A percentile compares a stretch with the other conserved stretches of the same genome.
Conservation (phyloP, 2,329 filamentous ascomycete species). For the Orbilia blumenaviensis region DNA sequence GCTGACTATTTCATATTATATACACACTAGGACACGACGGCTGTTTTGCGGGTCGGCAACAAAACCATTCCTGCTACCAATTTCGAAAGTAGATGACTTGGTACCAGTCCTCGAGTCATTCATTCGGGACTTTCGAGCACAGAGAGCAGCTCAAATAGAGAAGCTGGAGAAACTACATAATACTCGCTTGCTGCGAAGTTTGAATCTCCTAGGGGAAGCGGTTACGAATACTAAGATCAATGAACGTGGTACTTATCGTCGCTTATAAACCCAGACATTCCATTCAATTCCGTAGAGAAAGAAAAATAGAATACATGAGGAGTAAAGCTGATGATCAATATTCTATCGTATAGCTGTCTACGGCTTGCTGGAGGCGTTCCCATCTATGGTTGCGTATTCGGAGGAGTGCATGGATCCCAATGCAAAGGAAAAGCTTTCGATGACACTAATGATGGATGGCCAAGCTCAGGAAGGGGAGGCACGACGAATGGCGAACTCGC, state of each 20-base stretch:
- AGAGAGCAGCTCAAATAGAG: slow-evolving; percentile 1
- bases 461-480: neutral
- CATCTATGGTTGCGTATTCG: slow-evolving; percentile 35
- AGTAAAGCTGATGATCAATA: neutral
- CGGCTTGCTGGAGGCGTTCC: slow-evolving; percentile 12
- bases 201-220: slow-evolving; percentile 39
- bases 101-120: slow-evolving; percentile 27
- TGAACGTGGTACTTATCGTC: slow-evolving; percentile 27
- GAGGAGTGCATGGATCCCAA: slow-evolving; percentile 27
- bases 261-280: neutral
- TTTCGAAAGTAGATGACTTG: slow-evolving; percentile 26
- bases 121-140: slow-evolving; percentile 18
- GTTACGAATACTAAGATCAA: slow-evolving; percentile 13
- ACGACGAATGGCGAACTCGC: slow-evolving; percentile 20
- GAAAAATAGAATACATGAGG: neutral
- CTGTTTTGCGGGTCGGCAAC: neutral
- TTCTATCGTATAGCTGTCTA: slow-evolving; percentile 10
- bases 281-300: neutral
- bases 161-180: slow-evolving; percentile 2
- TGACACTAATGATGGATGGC: slow-evolving; percentile 12
- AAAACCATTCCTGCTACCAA: slow-evolving; percentile 22
- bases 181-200: slow-evolving; percentile 20
- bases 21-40: neutral
- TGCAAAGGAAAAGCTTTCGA: slow-evolving; percentile 5
- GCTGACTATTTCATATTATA: neutral